A percentile compares a stretch with the other conserved stretches of the same genome.
These are phyloP conservation scores for Butyriboletus pseudospeciosus DNA, from an alignment of 1,284 basidiomycete genomes.

Conservation along the genomic window DNA sequence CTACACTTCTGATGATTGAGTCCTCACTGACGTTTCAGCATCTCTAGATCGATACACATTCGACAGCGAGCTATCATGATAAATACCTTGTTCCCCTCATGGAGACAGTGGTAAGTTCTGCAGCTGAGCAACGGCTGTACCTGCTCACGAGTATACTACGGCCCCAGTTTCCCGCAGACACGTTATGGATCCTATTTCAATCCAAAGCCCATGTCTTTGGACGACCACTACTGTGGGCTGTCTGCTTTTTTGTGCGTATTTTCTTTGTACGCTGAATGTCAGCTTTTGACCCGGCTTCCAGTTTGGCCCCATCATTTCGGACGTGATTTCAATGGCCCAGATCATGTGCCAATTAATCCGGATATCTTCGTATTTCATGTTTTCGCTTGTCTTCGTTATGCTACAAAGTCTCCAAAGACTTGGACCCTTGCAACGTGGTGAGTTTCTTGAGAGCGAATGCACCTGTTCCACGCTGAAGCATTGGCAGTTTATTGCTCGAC, in stretches of 20 bases:
- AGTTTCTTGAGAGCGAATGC: background rate
- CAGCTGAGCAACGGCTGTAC: background rate
- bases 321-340: conserved; percentile 18
- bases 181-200: conserved; percentile 5
- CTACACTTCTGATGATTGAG: background rate
- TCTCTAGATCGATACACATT: conserved; percentile 9
- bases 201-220: background rate
- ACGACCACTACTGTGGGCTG: conserved; percentile 13
- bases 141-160: background rate
- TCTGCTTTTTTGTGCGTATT: conserved; percentile 22
- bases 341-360: conserved; percentile 16
- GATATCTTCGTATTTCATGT: conserved; percentile 17
- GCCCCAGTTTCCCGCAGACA: conserved; percentile 1
- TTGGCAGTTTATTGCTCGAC: conserved; percentile 6
- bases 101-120: conserved; percentile 4
- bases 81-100: conserved; percentile 5
- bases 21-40: background rate
- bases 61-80: background rate
- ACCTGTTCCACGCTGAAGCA: background rate
- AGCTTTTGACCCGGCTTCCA: conserved; percentile 6
- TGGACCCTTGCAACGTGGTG: conserved; percentile 12
- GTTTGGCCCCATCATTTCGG: conserved; percentile 24
- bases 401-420: conserved; percentile 2
- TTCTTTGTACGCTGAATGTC: background rate
- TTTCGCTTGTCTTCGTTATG: conserved; percentile 7